phyloP scores from a whole-genome alignment of 805 yeast species.

The Peterozyma xylosa region DNA sequence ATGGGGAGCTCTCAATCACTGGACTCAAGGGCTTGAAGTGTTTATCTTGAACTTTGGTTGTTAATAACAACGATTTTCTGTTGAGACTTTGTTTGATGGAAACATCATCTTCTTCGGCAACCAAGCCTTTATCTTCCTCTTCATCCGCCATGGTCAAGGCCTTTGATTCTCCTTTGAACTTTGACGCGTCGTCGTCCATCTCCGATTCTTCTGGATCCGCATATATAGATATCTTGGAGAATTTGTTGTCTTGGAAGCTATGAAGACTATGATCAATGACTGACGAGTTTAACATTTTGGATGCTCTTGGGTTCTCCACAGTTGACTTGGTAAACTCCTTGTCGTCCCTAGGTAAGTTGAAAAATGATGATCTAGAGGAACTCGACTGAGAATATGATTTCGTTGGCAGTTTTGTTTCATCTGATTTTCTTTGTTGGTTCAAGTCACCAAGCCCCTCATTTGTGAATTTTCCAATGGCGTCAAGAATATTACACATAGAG shows the following conservation, averaged over 20 bases:
- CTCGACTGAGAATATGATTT: no score
- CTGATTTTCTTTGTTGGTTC: no score
- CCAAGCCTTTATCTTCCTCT: neutral
- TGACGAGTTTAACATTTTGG: no score
- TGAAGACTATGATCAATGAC: no score
- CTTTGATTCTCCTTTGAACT: neutral
- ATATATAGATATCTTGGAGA: slow-evolving; percentile 9
- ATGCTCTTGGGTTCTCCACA: no score
- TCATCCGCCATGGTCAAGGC: neutral
- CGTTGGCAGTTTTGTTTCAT: no score
- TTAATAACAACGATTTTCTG: neutral
- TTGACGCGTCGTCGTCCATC: neutral
- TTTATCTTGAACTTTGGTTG: neutral
- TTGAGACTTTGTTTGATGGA: neutral
- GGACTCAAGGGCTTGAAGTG: neutral
- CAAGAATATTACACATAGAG: neutral
- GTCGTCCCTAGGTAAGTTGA: no score
- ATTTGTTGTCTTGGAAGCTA: slow-evolving; percentile 1
- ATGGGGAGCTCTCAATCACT: neutral
- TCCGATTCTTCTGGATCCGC: slow-evolving; percentile 9
- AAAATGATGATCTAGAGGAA: no score
- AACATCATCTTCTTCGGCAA: neutral
- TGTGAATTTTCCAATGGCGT: neutral
- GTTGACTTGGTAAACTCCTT: no score
- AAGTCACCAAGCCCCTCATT: no score